Evolutionary conservation across 495 filamentous ascomycete species (phyloP), one percentile per base, ranked within the genome.

Genomic region (Podospora tetraspora): DNA sequence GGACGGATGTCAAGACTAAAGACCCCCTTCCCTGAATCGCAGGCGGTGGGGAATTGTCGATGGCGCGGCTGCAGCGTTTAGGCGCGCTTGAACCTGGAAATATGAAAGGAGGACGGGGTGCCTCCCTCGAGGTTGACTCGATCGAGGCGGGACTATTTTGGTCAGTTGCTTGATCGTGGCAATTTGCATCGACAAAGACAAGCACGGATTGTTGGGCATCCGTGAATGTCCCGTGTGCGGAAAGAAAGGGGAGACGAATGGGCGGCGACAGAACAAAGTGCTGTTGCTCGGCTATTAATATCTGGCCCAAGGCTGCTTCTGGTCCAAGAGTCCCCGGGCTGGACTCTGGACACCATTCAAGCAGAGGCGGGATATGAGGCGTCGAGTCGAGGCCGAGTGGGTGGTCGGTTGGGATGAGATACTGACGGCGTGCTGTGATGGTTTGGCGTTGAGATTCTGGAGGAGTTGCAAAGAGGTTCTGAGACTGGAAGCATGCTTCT

Each of bases 261-360:
- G 52, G 59, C 37, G 30, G 16, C 43, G 62, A 62, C 37, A 57
- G 30, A 27, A 62, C 62, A 59, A 34, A 65, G 34, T 52, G 43
- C 16, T 52, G 43, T 52, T 52, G 43, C 32, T 62, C 66, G 62
- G 43, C 69, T 71, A 71, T 71, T 66, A 71, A 71, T 71, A 71
- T 71, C 69, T 62, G 19, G 43, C 66, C 64, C 62, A 65, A 29
- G 62, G 52, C 56, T 22, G 11, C 63, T 3, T 25, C 25, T 25
- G 25, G 25, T 3, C 24, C 25, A 2, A 25, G 25, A 1, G 25
- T 25, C 4, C 25, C 25, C 34, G 13, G 34, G 12, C 34, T 13
- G 60, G 62, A 62, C 30, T 43, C 34, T 52, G 62, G 52, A 24
- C 23, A 23, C 43, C 43, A 52, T 52, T n/a, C 43, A 52, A 16